These are phyloP conservation scores for Colletotrichum gigasporum DNA, from an alignment of 2,329 filamentous ascomycete genomes.

Conservation along the genomic window DNA sequence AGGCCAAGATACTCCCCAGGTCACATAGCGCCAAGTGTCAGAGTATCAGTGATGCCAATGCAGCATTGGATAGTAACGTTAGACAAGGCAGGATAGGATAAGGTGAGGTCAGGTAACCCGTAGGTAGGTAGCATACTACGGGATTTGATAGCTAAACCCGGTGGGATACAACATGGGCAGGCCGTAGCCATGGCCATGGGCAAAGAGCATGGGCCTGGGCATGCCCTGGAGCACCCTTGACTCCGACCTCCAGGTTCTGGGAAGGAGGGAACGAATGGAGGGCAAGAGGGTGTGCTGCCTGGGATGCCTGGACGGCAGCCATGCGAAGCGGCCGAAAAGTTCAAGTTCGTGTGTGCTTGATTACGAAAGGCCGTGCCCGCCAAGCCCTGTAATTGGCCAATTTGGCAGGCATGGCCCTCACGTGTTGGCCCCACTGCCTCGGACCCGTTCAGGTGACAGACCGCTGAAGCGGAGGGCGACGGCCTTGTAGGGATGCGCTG, in stretches of 20 bases:
- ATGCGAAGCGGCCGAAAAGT: conserved; percentile 13
- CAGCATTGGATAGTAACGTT: not conserved
- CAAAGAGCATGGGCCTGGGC: not conserved
- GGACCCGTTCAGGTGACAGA: conserved; percentile 11
- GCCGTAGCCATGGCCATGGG: not conserved
- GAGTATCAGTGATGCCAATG: not conserved
- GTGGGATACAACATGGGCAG: not conserved
- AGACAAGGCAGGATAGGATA: not conserved
- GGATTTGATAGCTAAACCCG: no score
- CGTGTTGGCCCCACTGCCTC: conserved; percentile 6
- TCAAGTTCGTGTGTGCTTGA: conserved; percentile 19
- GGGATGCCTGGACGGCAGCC: conserved; percentile 15
- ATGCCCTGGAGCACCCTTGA: conserved; percentile 11
- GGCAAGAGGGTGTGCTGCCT: conserved; percentile 20
- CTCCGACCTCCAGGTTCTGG: conserved; percentile 17
- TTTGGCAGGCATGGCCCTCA: conserved; percentile 13
- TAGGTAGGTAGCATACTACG: no score
- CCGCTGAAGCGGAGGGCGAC: not conserved
- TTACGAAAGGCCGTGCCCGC: conserved; percentile 24
- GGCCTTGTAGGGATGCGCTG: not conserved
- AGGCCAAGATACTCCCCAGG: no score
- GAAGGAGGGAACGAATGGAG: not conserved
- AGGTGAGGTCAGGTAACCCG: no score
- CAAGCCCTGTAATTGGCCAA: conserved; percentile 13
- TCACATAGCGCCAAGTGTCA: no score